Conservation (phyloP, 805 yeast genomes). For the Saturnispora zaruensis region DNA sequence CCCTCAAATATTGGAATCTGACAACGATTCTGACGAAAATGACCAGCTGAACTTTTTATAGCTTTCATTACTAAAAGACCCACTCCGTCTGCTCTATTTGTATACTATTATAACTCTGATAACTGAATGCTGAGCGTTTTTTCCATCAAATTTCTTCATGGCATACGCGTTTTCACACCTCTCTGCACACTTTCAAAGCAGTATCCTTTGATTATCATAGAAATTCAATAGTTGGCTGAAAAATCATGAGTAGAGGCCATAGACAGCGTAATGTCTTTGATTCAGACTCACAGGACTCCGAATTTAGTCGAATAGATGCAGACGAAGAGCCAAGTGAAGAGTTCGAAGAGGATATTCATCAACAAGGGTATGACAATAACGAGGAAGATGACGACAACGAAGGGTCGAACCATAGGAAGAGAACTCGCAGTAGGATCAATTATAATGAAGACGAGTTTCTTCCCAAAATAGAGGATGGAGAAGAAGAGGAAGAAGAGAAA, state of each 20-base stretch:
- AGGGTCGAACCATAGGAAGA: constrained; percentile 21
- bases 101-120: background rate
- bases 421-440: constrained; percentile 26
- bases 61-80: background rate
- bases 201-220: background rate
- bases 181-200: background rate
- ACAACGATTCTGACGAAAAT: background rate
- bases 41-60: background rate
- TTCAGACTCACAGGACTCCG: background rate
- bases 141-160: background rate
- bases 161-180: background rate
- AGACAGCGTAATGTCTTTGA: background rate
- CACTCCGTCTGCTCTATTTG: background rate
- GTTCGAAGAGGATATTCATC: constrained; percentile 17
- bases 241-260: background rate
- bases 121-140: background rate
- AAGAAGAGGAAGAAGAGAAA: constrained; percentile 21
- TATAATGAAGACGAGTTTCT: constrained; percentile 28
- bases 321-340: constrained; percentile 20
- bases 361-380: background rate
- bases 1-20: background rate
- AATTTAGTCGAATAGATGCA: background rate
- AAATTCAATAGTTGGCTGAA: background rate
- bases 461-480: constrained; percentile 20
- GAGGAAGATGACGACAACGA: constrained; percentile 15